Evolutionary conservation across 306 rosid genomes (phyloP), one percentile per base, ranked within the genome.

Genomic region (Trichosanthes truncata): DNA sequence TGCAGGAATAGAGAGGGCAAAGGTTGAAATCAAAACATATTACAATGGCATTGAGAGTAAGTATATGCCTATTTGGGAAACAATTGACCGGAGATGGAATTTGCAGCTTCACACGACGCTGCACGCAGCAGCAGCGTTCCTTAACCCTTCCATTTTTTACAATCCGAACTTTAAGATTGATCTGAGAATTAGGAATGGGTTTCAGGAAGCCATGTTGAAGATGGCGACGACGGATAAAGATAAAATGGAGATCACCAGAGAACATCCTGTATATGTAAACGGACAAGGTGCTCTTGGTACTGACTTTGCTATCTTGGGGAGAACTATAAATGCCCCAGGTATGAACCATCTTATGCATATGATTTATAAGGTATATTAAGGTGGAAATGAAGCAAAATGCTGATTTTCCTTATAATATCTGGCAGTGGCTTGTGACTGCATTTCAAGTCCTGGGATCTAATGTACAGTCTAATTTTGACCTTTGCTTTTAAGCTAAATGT

Each of bases 281-380:
- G 93, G 90, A 11, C 89, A 85, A 67, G 97, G 97, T 21, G 93
- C 93, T 45, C 88, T 92, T 81, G 93, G 90, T 83, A 87, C 93
- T 56, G 89, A 81, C 68, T 92, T 92, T 76, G 94, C 91, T 17
- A 72, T 84, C 78, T 74, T 87, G 84, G 97, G 93, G 78, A 90
- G 94, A 88, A 85, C 83, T 40, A 61, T 91, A 80, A 91, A 91
- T 72, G 74, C 90, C 76, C 97, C 94, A 82, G 92, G 94, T 89
- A 88, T 74, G 86, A 38, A 56, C 25, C 56, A 61, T 33, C 45
- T 81, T 65, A 9, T 62, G 36, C 78, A 17, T 66, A 12, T 68
- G 48, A 38, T 57, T 56, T 52, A 31, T 65, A 33, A 65, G 46
- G 12, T 65, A 31, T 33, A 15, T 33, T 33, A 29, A 11, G 71